Conservation (phyloP, 768 basidiomycete species). For the Calvatia gigantea region DNA sequence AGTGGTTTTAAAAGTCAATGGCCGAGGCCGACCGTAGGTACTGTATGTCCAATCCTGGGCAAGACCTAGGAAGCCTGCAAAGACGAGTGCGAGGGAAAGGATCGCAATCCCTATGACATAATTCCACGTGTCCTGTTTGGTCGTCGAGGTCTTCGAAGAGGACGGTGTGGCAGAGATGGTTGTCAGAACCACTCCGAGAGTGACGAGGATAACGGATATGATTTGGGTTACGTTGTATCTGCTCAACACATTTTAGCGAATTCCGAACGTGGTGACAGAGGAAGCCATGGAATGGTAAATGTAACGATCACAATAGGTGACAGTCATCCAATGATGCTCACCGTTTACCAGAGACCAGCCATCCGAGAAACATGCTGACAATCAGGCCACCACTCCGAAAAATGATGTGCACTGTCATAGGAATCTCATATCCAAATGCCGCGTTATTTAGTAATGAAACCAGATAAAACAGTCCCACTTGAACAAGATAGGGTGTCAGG, state of each 20-base stretch:
- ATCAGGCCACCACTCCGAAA: constrained; percentile 88
- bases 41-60: constrained; percentile 80
- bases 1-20: constrained; percentile 3
- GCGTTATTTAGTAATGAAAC: constrained; percentile 85
- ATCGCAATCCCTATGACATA: constrained; percentile 75
- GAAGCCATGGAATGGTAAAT: not conserved
- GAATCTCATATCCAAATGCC: constrained; percentile 84
- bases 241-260: not conserved
- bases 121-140: constrained; percentile 25
- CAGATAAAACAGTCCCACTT: constrained; percentile 78
- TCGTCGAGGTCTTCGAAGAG: constrained; percentile 14
- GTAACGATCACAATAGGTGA: not conserved
- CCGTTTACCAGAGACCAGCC: constrained; percentile 61
- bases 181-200: constrained; percentile 72
- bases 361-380: constrained; percentile 79
- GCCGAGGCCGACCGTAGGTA: constrained; percentile 27
- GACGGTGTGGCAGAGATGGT: constrained; percentile 68
- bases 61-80: constrained; percentile 80
- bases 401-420: constrained; percentile 92
- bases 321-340: constrained; percentile 27
- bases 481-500: constrained; percentile 65
- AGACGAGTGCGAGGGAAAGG: constrained; percentile 70
- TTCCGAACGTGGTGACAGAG: too few relatives aligned
- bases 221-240: constrained; percentile 45
- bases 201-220: constrained; percentile 75